A percentile compares a stretch with the other conserved stretches of the same genome.
Conservation (phyloP, 1,139 yeast genomes). For the Candida smagusa region DNA sequence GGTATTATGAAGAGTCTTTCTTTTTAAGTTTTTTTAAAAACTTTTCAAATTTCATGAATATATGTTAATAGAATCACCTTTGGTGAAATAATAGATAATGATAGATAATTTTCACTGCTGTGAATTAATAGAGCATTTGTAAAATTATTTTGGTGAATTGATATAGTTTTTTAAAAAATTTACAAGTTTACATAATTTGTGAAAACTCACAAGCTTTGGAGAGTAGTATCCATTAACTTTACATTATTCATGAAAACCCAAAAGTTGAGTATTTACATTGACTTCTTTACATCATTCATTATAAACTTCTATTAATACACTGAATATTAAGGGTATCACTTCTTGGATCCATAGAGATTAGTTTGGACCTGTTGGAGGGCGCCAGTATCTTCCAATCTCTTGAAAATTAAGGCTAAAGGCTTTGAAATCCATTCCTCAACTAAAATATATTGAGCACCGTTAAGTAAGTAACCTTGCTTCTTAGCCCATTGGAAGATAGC, state of each 20-base stretch:
- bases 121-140: no score
- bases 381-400: constrained; percentile 33
- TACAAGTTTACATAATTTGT: no score
- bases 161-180: no score
- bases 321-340: not conserved
- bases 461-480: constrained; percentile 20
- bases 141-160: no score
- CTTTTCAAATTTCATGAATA: no score
- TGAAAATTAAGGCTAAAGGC: constrained; percentile 29
- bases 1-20: constrained; percentile 61
- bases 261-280: no score
- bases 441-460: constrained; percentile 24
- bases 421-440: constrained; percentile 33
- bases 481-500: constrained; percentile 22
- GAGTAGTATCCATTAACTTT: no score
- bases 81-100: no score
- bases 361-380: constrained; percentile 29
- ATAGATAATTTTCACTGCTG: no score
- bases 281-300: not conserved
- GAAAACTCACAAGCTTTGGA: no score
- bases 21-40: constrained; percentile 22
- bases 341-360: constrained; percentile 32
- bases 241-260: no score
- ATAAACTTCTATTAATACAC: not conserved
- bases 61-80: no score